These are phyloP conservation scores for Dothistroma pini DNA, from an alignment of 2,329 filamentous ascomycete genomes.

Conservation along the genomic window DNA sequence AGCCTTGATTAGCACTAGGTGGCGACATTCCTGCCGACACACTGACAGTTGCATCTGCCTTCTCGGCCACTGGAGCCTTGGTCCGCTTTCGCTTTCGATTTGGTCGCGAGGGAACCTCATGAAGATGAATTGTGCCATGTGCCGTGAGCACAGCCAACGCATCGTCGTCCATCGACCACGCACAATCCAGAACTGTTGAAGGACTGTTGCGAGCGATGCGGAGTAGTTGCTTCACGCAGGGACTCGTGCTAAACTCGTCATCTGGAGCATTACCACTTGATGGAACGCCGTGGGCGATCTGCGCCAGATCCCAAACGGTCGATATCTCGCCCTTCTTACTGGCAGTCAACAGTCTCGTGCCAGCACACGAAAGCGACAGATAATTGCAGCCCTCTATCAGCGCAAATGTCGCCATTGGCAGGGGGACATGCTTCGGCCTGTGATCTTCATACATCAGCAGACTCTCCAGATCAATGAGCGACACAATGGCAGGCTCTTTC, in stretches of 20 bases:
- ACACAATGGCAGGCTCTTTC: constrained; percentile 67
- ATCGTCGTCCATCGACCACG: constrained; percentile 81
- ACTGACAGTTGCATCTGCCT: constrained; percentile 34
- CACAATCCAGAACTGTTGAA: constrained; percentile 83
- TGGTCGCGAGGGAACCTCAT: constrained; percentile 64
- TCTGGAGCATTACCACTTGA: constrained; percentile 13
- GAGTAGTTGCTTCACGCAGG: constrained; percentile 73
- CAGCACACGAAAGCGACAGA: constrained; percentile 71
- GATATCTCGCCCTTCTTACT: constrained; percentile 82
- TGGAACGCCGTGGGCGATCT: constrained; percentile 45
- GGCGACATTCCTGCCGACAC: constrained; percentile 32
- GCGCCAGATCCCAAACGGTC: constrained; percentile 74
- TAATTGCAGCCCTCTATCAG: constrained; percentile 74
- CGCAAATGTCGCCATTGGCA: constrained; percentile 68
- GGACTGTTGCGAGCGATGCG: constrained; percentile 89
- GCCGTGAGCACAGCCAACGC: constrained; percentile 86
- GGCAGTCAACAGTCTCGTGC: constrained; percentile 70
- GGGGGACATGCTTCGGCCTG: constrained; percentile 48
- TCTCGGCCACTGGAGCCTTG: constrained; percentile 23
- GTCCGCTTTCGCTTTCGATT: constrained; percentile 33
- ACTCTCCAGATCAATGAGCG: constrained; percentile 66
- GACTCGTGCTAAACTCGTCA: constrained; percentile 31
- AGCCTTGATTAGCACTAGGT: constrained; percentile 30
- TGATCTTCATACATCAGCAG: constrained; percentile 50
- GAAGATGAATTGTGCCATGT: constrained; percentile 89